phyloP scores from a whole-genome alignment of 2,329 filamentous ascomycete genomes.

The Fusarium praegraminearum region DNA sequence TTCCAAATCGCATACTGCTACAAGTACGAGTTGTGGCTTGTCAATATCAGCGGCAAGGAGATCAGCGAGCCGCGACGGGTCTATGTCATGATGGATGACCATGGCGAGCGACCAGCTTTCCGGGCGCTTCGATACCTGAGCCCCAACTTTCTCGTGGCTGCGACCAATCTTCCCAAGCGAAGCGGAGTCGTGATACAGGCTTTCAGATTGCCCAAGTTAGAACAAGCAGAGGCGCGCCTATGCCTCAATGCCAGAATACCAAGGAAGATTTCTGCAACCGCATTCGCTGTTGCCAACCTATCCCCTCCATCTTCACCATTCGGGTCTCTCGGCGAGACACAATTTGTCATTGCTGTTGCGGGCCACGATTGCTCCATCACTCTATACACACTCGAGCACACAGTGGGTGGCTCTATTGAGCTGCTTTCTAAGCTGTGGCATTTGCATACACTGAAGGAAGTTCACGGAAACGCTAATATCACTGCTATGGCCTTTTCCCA shows the following conservation, averaged over 20 bases:
- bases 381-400: slow-evolving; percentile 81
- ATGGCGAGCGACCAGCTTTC: slow-evolving; percentile 63
- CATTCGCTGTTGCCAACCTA: slow-evolving; percentile 81
- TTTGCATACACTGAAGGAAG: slow-evolving; percentile 64
- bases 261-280: slow-evolving; percentile 76
- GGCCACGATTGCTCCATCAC: slow-evolving; percentile 83
- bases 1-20: slow-evolving; percentile 85
- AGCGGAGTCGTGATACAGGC: slow-evolving; percentile 69
- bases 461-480: slow-evolving; percentile 67
- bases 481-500: slow-evolving; percentile 70
- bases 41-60: slow-evolving; percentile 65
- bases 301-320: slow-evolving; percentile 65
- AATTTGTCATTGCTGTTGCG: slow-evolving; percentile 84
- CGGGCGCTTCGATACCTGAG: slow-evolving; percentile 70
- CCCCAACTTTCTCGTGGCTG: slow-evolving; percentile 67
- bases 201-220: slow-evolving; percentile 62
- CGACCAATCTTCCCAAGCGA: slow-evolving; percentile 69
- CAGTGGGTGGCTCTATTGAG: slow-evolving; percentile 58
- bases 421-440: slow-evolving; percentile 65
- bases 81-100: slow-evolving; percentile 67
- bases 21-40: slow-evolving; percentile 77
- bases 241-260: slow-evolving; percentile 70
- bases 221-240: slow-evolving; percentile 59
- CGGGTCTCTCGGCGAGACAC: slow-evolving; percentile 70
- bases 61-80: slow-evolving; percentile 63